These are phyloP conservation scores for Mycena chlorophos DNA, from an alignment of 768 basidiomycete species.

Conservation along the genomic window DNA sequence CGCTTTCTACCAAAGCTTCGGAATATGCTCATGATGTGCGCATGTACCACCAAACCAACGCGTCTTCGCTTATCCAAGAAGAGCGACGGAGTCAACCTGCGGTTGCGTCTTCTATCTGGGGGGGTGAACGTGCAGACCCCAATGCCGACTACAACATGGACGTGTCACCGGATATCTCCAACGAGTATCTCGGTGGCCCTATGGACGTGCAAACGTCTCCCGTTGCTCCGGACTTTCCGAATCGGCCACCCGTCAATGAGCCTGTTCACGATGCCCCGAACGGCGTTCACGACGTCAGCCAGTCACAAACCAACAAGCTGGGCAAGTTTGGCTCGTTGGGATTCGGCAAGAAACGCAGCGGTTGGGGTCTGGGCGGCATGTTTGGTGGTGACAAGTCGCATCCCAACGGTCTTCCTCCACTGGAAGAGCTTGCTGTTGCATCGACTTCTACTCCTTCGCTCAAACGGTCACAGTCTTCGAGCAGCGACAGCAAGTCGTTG, in stretches of 20 bases:
- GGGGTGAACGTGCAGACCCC: conserved; percentile 18
- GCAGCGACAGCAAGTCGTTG: conserved; percentile 69
- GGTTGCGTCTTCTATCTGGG: conserved; percentile 27
- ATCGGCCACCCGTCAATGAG: conserved; percentile 42
- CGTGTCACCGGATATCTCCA: conserved; percentile 46
- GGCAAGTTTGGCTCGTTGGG: conserved; percentile 59
- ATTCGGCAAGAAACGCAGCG: conserved; percentile 69
- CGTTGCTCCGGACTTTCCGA: conserved; percentile 52
- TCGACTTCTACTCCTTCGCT: conserved; percentile 61
- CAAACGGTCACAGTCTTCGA: conserved; percentile 78
- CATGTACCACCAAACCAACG: conserved; percentile 36
- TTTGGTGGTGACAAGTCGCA: conserved; percentile 75
- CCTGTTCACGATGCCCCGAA: conserved; percentile 38
- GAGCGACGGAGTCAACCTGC: conserved; percentile 31
- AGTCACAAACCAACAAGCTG: conserved; percentile 50
- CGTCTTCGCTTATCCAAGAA: conserved; percentile 27
- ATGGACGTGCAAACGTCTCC: conserved; percentile 56
- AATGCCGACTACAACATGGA: conserved; percentile 64
- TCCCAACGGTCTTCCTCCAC: conserved; percentile 61
- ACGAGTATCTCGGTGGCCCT: conserved; percentile 44
- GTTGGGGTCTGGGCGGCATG: conserved; percentile 62
- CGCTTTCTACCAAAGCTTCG: conserved; percentile 32
- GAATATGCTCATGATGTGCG: conserved; percentile 36
- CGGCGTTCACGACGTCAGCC: conserved; percentile 36
- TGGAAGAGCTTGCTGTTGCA: conserved; percentile 66